phyloP scores from a whole-genome alignment of 1,284 basidiomycete species.

The Flammula alnicola region DNA sequence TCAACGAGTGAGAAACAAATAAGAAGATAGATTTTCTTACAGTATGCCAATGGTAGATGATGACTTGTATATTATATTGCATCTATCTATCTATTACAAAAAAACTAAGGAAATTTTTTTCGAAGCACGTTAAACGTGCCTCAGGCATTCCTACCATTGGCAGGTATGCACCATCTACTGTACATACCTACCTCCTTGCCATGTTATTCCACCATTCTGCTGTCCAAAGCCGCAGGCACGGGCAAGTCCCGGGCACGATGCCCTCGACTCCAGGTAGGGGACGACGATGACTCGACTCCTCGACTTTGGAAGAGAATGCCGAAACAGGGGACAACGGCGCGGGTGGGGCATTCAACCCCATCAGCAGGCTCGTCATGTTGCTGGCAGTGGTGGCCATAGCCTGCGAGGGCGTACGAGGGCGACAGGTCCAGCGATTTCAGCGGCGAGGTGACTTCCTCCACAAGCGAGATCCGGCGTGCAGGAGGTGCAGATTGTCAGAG shows the following conservation, averaged over 20 bases:
- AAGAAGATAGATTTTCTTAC: too few species aligned
- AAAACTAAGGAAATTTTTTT: too few species aligned
- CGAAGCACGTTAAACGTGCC: too few species aligned
- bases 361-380: slow-evolving; percentile 72
- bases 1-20: too few species aligned
- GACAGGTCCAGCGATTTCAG: slow-evolving; percentile 29
- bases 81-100: too few species aligned
- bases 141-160: too few species aligned
- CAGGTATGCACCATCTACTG: too few species aligned
- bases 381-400: slow-evolving; percentile 62
- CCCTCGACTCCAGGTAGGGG: slow-evolving; percentile 44
- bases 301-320: slow-evolving; percentile 27
- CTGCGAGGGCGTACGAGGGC: slow-evolving; percentile 32
- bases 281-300: slow-evolving; percentile 22
- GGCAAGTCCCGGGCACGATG: slow-evolving; percentile 35
- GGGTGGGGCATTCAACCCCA: slow-evolving; percentile 59
- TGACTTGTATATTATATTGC: too few species aligned
- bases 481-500: slow-evolving; percentile 37
- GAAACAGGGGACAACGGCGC: slow-evolving; percentile 28
- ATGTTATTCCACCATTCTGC: too few species aligned
- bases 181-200: too few species aligned
- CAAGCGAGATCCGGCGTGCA: slow-evolving; percentile 42
- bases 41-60: too few species aligned
- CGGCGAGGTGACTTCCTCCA: slow-evolving; percentile 45
- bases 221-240: too few species aligned